Percentiles rank a stretch among this genome's conserved stretches.
Evolutionary conservation across 345 rosid species (phyloP).

Genomic region (rapeseed (Brassica napus)): Da-Ae NC_063441.1:13723001-13723500

Average conservation of each 20-base stretch:
- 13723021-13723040: constrained; percentile 89
- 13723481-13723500: constrained; percentile 54
- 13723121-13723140: constrained; percentile 30
- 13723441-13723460: not conserved
- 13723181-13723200: not conserved
- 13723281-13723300: constrained; percentile 59
- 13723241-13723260: constrained; percentile 55
- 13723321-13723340: constrained; percentile 91
- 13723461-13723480: not conserved
- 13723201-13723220: constrained; percentile 92
- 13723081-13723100: constrained; percentile 79
- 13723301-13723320: constrained; percentile 81
- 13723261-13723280: constrained; percentile 56
- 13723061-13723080: constrained; percentile 84
- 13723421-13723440: not conserved
- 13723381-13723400: constrained; percentile 24
- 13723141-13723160: constrained; percentile 16
- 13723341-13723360: constrained; percentile 48
- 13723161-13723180: constrained; percentile 5
- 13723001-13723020: constrained; percentile 94
- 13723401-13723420: constrained; percentile 14
- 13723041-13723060: constrained; percentile 72
- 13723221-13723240: constrained; percentile 58
- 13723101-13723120: constrained; percentile 89
- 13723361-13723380: constrained; percentile 16